These are phyloP conservation scores for Fulvia fulva DNA, from an alignment of 2,329 filamentous ascomycete species.

Conservation along the genomic window DNA sequence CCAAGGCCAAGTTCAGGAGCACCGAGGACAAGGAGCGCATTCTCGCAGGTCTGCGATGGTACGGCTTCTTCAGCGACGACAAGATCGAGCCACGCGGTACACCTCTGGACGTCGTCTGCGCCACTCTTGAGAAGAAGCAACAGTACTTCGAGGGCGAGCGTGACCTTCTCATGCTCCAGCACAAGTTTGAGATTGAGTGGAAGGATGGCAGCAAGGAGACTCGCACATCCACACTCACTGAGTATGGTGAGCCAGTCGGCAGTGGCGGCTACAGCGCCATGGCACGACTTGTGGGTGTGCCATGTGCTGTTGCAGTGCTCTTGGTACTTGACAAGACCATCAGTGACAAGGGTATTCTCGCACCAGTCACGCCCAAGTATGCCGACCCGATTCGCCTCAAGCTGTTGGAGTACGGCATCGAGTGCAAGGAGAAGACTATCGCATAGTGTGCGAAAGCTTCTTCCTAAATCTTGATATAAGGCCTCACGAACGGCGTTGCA, in stretches of 20 bases:
- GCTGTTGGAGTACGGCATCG: constrained; percentile 72
- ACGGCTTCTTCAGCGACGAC: constrained; percentile 63
- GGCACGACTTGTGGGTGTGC: constrained; percentile 76
- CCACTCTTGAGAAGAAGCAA: constrained; percentile 87
- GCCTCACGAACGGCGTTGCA: not conserved
- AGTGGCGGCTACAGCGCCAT: constrained; percentile 65
- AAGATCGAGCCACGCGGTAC: constrained; percentile 69
- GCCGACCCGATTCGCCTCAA: constrained; percentile 71
- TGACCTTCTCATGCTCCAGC: constrained; percentile 75
- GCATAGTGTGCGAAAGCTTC: constrained; percentile 16
- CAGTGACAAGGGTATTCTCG: constrained; percentile 54
- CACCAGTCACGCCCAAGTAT: constrained; percentile 69
- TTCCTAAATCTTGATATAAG: not conserved
- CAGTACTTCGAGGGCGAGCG: constrained; percentile 77
- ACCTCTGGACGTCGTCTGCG: constrained; percentile 87
- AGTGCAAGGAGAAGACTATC: constrained; percentile 65
- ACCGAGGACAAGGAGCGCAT: constrained; percentile 67
- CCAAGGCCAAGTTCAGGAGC: constrained; percentile 69
- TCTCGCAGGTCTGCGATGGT: constrained; percentile 69
- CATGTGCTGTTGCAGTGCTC: constrained; percentile 66
- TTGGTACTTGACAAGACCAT: constrained; percentile 37
- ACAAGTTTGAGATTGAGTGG: constrained; percentile 80
- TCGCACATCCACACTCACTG: constrained; percentile 72
- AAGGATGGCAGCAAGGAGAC: constrained; percentile 74
- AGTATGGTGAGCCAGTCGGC: constrained; percentile 75